A percentile compares a stretch with the other conserved stretches of the same genome.
These are phyloP conservation scores for Phaeotremella fagi DNA, from an alignment of 768 basidiomycete genomes.

Conservation along the genomic window DNA sequence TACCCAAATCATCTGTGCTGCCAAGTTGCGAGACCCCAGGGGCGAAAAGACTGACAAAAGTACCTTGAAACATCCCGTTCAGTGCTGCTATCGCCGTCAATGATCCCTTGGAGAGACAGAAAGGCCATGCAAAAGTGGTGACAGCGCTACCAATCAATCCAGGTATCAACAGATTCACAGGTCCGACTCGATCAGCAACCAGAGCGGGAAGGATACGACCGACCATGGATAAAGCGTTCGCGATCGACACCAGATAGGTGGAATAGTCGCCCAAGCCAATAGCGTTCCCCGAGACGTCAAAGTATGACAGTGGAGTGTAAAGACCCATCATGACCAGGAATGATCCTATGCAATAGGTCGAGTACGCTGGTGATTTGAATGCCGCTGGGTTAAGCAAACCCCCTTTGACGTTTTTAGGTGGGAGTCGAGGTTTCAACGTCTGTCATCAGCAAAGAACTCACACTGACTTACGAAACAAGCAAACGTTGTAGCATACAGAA, in stretches of 20 bases:
- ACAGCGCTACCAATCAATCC: not conserved
- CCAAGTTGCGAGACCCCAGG: slow-evolving; percentile 5
- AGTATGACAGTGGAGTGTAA: slow-evolving; percentile 2
- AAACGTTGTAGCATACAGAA: slow-evolving; percentile 5
- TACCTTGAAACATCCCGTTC: slow-evolving; percentile 2
- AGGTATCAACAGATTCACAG: slow-evolving; percentile 1
- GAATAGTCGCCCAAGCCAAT: slow-evolving; percentile 1
- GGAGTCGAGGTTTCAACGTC: slow-evolving; percentile 12
- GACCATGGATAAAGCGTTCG: slow-evolving; percentile 1
- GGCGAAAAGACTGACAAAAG: slow-evolving; percentile 2
- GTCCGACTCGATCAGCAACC: not conserved
- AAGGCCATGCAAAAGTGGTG: slow-evolving; percentile 3
- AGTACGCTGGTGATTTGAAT: slow-evolving; percentile 3
- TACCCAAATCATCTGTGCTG: not conserved
- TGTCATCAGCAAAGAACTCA: not conserved
- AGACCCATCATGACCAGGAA: slow-evolving; percentile 1
- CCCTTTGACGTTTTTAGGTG: slow-evolving; percentile 9
- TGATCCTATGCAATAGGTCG: not conserved
- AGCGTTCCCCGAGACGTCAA: not conserved
- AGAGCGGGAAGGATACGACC: not conserved
- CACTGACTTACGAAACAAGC: slow-evolving; percentile 6
- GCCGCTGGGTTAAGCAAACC: slow-evolving; percentile 15
- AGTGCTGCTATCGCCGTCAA: not conserved
- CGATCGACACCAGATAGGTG: not conserved
- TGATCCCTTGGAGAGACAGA: not conserved